Conservation (phyloP, 2,329 filamentous ascomycete species). For the Lomentospora prolificans region DNA sequence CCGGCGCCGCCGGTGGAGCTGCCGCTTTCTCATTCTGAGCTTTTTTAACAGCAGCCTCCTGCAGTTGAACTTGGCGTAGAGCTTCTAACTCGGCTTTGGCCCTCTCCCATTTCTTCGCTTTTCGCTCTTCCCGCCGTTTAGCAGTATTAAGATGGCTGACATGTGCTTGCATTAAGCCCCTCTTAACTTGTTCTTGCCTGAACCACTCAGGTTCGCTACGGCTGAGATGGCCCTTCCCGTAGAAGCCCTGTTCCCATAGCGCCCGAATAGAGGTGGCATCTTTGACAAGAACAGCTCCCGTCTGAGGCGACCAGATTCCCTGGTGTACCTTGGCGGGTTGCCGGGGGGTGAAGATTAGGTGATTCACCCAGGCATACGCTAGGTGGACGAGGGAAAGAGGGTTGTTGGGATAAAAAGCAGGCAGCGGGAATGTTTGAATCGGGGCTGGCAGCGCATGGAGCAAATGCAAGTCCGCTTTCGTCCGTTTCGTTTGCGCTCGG, state of each 20-base stretch:
- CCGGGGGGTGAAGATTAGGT: constrained; percentile 55
- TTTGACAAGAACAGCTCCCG: constrained; percentile 74
- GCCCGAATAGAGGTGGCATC: constrained; percentile 66
- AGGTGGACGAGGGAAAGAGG: constrained; percentile 80
- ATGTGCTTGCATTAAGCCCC: constrained; percentile 50
- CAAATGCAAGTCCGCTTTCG: constrained; percentile 40
- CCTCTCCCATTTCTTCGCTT: constrained; percentile 79
- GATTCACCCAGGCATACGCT: constrained; percentile 64
- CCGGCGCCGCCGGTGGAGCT: constrained; percentile 17
- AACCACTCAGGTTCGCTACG: constrained; percentile 94
- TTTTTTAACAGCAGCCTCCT: constrained; percentile 22
- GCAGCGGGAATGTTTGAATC: constrained; percentile 72
- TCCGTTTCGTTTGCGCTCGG: constrained; percentile 12
- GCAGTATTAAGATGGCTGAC: constrained; percentile 79
- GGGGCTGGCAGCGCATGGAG: constrained; percentile 78
- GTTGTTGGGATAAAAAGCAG: constrained; percentile 83
- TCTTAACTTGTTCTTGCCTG: constrained; percentile 66
- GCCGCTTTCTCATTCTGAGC: background rate
- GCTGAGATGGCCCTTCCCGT: constrained; percentile 86
- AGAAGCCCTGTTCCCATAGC: constrained; percentile 95
- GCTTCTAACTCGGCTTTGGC: constrained; percentile 80
- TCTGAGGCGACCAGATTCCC: constrained; percentile 72
- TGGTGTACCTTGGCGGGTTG: constrained; percentile 57
- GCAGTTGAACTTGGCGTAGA: constrained; percentile 57
- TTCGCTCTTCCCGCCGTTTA: constrained; percentile 68